phyloP scores from a whole-genome alignment of 441 rosid genomes.

The Cnidoscolus chayamansa region DNA sequence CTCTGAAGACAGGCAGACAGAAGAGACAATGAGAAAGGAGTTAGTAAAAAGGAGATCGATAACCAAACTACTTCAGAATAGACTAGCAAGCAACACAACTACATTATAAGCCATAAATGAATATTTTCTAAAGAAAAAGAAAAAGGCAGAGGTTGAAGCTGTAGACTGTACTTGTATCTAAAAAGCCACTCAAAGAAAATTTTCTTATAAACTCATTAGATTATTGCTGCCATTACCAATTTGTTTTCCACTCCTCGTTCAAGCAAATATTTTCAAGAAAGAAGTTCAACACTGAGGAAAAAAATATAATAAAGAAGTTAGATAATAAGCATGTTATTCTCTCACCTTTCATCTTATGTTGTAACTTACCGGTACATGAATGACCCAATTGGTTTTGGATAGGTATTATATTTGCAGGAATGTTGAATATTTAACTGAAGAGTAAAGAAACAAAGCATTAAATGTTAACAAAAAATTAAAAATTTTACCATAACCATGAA shows the following conservation, averaged over 20 bases:
- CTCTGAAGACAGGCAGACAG: constrained; percentile 43
- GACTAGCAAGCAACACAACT: constrained; percentile 14
- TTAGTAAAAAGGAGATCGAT: constrained; percentile 15
- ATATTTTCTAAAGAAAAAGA: not conserved
- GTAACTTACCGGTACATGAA: not conserved
- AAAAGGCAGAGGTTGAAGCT: not conserved
- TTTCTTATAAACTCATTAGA: not conserved
- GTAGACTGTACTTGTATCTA: not conserved
- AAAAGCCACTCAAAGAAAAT: not conserved
- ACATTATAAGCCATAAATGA: constrained; percentile 1
- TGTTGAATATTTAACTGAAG: not conserved
- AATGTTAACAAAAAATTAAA: not conserved
- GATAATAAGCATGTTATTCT: not conserved
- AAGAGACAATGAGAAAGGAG: constrained; percentile 10
- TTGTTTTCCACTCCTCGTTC: not conserved
- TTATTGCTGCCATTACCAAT: not conserved
- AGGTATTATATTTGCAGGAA: not conserved
- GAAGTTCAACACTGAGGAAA: not conserved
- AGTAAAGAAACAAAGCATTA: constrained; percentile 2
- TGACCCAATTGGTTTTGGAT: not conserved
- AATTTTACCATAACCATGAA: constrained; percentile 88
- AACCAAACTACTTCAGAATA: constrained; percentile 18
- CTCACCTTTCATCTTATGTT: not conserved
- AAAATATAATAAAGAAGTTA: not conserved
- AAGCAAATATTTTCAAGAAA: constrained; percentile 6